Conservation (phyloP, 2,329 filamentous ascomycete genomes). For the Nemania diffusa region DNA sequence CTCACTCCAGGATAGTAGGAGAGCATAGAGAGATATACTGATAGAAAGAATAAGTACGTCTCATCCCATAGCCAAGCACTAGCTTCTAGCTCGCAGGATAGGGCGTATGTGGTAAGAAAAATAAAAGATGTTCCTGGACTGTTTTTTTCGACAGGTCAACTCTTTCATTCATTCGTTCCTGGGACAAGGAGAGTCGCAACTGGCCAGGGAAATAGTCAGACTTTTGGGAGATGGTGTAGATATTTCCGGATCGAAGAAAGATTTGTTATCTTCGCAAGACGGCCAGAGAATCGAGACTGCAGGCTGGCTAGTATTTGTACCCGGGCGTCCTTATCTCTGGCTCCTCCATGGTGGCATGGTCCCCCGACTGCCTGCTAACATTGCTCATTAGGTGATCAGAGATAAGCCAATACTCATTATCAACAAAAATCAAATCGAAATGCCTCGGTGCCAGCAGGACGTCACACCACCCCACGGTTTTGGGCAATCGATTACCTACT, state of each 20-base stretch:
- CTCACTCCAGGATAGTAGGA: neutral
- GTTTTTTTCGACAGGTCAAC: neutral
- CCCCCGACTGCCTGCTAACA: slow-evolving; percentile 19
- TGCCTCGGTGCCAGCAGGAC: slow-evolving; percentile 34
- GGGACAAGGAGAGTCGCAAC: neutral
- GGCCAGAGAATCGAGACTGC: neutral
- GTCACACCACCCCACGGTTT: slow-evolving; percentile 38
- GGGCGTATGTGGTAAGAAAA: neutral
- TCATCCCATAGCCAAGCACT: slow-evolving; percentile 14
- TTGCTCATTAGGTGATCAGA: slow-evolving; percentile 34
- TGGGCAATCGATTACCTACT: slow-evolving; percentile 24
- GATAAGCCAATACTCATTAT: slow-evolving; percentile 44
- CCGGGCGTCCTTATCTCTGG: slow-evolving; percentile 37
- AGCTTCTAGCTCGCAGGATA: slow-evolving; percentile 7
- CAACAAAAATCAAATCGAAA: slow-evolving; percentile 42
- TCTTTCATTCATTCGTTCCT: neutral
- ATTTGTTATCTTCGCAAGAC: slow-evolving; percentile 2
- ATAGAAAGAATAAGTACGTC: neutral
- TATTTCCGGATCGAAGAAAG: slow-evolving; percentile 3
- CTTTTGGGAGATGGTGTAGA: neutral
- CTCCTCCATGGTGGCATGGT: no score
- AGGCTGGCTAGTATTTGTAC: slow-evolving; percentile 36
- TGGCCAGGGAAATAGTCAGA: neutral
- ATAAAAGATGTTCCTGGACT: neutral
- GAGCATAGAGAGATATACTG: slow-evolving; percentile 10